Percentiles rank a stretch among this genome's conserved stretches.
Evolutionary conservation across 805 yeast species (phyloP).

Genomic region (Pichia occidentalis): DNA sequence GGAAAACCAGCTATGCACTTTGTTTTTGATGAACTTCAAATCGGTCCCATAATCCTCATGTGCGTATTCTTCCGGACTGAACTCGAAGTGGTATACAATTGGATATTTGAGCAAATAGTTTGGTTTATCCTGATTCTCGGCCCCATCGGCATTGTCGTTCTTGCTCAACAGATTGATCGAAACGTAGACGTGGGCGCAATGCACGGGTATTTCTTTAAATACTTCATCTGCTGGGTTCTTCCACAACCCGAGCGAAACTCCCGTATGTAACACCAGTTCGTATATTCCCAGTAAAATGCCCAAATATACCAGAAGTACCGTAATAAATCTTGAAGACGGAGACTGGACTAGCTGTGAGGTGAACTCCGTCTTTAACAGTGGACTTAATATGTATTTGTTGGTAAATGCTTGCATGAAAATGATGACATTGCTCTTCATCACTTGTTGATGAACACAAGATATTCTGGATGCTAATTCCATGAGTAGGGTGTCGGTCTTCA

Average conservation of each 20-base stretch:
- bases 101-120: constrained; percentile 27
- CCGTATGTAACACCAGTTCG: constrained; percentile 21
- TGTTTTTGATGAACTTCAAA: constrained; percentile 52
- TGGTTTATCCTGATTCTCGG: constrained; percentile 5
- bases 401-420: constrained; percentile 9
- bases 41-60: constrained; percentile 69
- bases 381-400: constrained; percentile 13
- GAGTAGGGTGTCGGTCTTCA: no score
- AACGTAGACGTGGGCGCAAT: constrained; percentile 68
- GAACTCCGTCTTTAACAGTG: constrained; percentile 15
- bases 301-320: constrained; percentile 22
- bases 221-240: constrained; percentile 39
- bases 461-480: no score
- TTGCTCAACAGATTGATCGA: constrained; percentile 36
- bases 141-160: constrained; percentile 12
- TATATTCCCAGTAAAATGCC: constrained; percentile 20
- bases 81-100: constrained; percentile 62
- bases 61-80: constrained; percentile 74
- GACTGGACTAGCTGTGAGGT: constrained; percentile 21
- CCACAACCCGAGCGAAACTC: constrained; percentile 24
- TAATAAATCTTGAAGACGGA: constrained; percentile 21
- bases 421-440: constrained; percentile 1
- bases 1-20: constrained; percentile 48
- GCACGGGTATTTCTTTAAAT: constrained; percentile 67
- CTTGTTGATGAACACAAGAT: background rate